Percentiles rank a stretch among this genome's conserved stretches.
Conservation (phyloP, 2,329 filamentous ascomycete genomes). For the Huntiella bhutanensis region DNA sequence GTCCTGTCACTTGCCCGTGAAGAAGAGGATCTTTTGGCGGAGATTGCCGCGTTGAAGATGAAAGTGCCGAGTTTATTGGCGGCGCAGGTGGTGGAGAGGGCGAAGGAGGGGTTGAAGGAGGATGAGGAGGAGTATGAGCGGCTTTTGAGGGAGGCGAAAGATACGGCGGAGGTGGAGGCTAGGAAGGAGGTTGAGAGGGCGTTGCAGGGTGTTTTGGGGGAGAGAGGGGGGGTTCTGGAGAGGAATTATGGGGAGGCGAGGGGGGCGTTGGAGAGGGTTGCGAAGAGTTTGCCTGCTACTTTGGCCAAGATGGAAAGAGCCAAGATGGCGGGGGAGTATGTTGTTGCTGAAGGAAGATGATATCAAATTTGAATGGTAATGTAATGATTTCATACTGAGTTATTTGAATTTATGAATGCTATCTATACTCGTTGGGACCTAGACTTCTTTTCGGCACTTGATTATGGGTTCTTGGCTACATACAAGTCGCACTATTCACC, state of each 20-base stretch:
- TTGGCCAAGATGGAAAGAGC: slow-evolving; percentile 49
- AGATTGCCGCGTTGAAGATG: slow-evolving; percentile 42
- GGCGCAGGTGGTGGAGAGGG: slow-evolving; percentile 22
- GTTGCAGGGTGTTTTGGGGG: slow-evolving; percentile 17
- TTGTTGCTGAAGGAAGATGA: slow-evolving; percentile 21
- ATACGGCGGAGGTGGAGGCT: slow-evolving; percentile 12
- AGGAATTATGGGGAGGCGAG: slow-evolving; percentile 28
- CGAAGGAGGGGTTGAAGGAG: slow-evolving; percentile 22
- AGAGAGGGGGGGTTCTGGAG: slow-evolving; percentile 29
- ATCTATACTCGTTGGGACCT: too few relatives aligned
- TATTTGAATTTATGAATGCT: background rate
- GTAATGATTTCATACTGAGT: too few relatives aligned
- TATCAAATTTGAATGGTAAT: too few relatives aligned
- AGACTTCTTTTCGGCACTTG: background rate
- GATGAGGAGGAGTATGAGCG: slow-evolving; percentile 33
- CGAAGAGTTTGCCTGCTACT: slow-evolving; percentile 40
- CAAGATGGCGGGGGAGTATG: slow-evolving; percentile 38
- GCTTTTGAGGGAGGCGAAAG: slow-evolving; percentile 19
- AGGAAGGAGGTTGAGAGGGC: slow-evolving; percentile 13
- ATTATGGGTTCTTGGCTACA: background rate
- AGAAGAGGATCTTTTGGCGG: slow-evolving; percentile 44
- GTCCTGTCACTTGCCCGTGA: slow-evolving; percentile 41
- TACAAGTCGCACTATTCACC: background rate
- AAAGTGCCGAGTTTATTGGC: slow-evolving; percentile 29
- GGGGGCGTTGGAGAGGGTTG: slow-evolving; percentile 30